Evolutionary conservation across 176 grass and related monocot species (phyloP).

Genomic region (Triticum urartu): DNA sequence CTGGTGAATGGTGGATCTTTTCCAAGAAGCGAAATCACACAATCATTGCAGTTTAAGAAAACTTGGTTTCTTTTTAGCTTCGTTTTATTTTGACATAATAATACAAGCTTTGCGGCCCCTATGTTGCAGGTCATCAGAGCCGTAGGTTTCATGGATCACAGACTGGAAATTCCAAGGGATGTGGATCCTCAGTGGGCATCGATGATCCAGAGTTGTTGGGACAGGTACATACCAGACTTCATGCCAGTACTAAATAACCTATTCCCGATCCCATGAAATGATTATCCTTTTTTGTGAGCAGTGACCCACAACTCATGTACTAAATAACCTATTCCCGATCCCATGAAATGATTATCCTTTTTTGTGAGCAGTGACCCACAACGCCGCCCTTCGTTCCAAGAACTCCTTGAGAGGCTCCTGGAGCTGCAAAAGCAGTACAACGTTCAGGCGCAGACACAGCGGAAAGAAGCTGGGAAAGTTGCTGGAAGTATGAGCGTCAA

Average conservation of each 20-base stretch:
- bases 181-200: conserved; percentile 75
- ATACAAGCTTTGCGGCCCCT: background rate
- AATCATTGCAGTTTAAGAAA: background rate
- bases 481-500: conserved; percentile 29
- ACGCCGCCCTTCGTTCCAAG: conserved; percentile 64
- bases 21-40: background rate
- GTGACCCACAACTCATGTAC: conserved; percentile 53
- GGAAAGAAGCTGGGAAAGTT: conserved; percentile 33
- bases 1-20: background rate
- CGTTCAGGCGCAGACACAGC: conserved; percentile 48
- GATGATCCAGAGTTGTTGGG: conserved; percentile 86
- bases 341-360: background rate
- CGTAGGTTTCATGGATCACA: conserved; percentile 90
- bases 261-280: background rate
- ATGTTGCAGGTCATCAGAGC: conserved; percentile 70
- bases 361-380: conserved; percentile 58
- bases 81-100: background rate
- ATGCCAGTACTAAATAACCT: background rate
- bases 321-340: background rate
- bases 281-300: conserved; percentile 24
- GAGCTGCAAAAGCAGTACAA: conserved; percentile 57
- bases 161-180: conserved; percentile 70
- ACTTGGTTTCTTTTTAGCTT: background rate
- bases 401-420: conserved; percentile 61
- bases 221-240: conserved; percentile 44